A percentile compares a stretch with the other conserved stretches of the same genome.
Evolutionary conservation across 768 basidiomycete genomes (phyloP).

Genomic region (Russula griseocarnosa): DNA sequence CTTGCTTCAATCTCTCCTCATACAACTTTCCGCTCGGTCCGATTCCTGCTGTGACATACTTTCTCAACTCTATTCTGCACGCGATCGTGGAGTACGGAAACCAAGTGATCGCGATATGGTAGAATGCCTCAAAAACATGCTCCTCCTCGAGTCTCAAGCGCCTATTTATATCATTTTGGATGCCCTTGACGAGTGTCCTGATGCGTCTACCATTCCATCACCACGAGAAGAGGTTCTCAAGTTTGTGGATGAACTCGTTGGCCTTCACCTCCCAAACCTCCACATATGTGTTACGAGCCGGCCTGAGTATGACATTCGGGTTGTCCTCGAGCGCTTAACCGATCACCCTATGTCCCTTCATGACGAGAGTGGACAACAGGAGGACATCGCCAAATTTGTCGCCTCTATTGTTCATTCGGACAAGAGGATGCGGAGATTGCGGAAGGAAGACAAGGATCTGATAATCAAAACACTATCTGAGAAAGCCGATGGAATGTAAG

Average conservation of each 20-base stretch:
- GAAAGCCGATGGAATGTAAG: slow-evolving; percentile 10
- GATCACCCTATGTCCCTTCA: slow-evolving; percentile 1
- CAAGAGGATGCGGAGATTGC: slow-evolving; percentile 6
- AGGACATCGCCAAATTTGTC: slow-evolving; percentile 4
- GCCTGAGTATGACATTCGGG: too few relatives aligned
- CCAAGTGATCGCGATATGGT: neutral
- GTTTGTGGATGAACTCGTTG: too few relatives aligned
- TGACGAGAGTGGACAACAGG: slow-evolving; percentile 2
- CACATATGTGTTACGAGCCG: too few relatives aligned
- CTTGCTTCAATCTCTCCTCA: neutral
- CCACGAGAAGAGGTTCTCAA: too few relatives aligned
- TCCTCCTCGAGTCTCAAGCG: too few relatives aligned
- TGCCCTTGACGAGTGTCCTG: too few relatives aligned
- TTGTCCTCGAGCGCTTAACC: neutral
- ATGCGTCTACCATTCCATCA: too few relatives aligned
- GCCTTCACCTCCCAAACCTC: too few relatives aligned
- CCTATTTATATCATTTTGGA: too few relatives aligned
- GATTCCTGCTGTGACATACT: neutral
- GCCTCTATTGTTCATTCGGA: slow-evolving; percentile 2
- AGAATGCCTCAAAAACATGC: too few relatives aligned
- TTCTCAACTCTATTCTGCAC: neutral
- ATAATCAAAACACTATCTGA: slow-evolving; percentile 13
- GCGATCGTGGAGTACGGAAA: neutral
- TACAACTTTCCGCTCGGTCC: neutral
- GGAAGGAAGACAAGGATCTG: slow-evolving; percentile 4